Conservation (phyloP, 1,284 basidiomycete genomes). For the Mixia osmundae region DNA sequence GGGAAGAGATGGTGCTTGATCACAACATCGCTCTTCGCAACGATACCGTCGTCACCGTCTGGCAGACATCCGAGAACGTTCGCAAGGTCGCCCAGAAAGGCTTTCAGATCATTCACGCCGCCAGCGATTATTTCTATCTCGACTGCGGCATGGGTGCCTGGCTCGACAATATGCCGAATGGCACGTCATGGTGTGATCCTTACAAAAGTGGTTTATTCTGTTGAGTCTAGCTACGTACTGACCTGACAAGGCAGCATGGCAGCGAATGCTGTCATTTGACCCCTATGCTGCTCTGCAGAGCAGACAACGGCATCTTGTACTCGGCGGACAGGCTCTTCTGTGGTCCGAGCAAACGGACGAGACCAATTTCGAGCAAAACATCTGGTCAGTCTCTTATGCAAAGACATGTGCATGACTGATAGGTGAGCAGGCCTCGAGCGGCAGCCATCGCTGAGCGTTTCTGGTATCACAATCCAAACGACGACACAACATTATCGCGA, state of each 20-base stretch:
- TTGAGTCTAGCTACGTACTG: no score
- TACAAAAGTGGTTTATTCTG: no score
- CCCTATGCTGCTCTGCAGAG: constrained; percentile 35
- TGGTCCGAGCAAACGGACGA: constrained; percentile 56
- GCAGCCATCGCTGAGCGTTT: constrained; percentile 55
- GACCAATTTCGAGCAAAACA: constrained; percentile 41
- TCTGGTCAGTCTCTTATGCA: constrained; percentile 28
- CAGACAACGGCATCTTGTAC: constrained; percentile 31
- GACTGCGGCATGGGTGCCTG: constrained; percentile 51
- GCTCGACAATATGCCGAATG: constrained; percentile 36
- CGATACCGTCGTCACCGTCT: constrained; percentile 45
- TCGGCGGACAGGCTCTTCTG: constrained; percentile 48
- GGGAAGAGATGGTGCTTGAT: constrained; percentile 48
- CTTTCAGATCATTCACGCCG: constrained; percentile 38
- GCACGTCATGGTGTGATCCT: constrained; percentile 41
- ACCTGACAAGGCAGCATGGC: constrained; percentile 33
- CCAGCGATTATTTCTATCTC: constrained; percentile 53
- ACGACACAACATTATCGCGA: constrained; percentile 35
- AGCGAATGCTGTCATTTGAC: constrained; percentile 43
- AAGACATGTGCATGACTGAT: neutral
- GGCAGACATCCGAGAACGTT: constrained; percentile 42
- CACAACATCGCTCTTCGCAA: constrained; percentile 29
- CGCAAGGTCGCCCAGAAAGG: constrained; percentile 35
- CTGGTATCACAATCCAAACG: constrained; percentile 39
- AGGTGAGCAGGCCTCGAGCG: constrained; percentile 33